Conservation (phyloP, 129 eudicot species). For the Solidago caesia region DNA sequence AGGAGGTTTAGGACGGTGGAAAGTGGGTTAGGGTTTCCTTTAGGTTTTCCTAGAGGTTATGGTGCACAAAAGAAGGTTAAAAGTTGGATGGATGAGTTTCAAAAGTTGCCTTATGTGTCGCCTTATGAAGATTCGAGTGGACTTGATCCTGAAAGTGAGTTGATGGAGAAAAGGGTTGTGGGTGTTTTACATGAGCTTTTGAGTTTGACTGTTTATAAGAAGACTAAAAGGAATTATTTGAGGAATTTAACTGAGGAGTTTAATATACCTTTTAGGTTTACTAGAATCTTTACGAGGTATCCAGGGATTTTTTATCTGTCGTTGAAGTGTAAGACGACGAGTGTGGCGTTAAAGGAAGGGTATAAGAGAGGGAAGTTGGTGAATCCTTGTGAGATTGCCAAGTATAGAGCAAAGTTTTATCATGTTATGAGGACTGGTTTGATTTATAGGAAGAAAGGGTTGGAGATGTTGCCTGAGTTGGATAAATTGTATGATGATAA, state of each 20-base stretch:
- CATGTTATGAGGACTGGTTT: conserved; percentile 88
- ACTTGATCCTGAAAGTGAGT: conserved; percentile 69
- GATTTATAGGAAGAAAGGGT: conserved; percentile 66
- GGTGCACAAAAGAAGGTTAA: conserved; percentile 87
- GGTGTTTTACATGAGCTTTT: conserved; percentile 86
- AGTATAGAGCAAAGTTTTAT: conserved; percentile 69
- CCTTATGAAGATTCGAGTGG: conserved; percentile 78
- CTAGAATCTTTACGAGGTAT: conserved; percentile 76
- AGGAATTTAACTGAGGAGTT: conserved; percentile 73
- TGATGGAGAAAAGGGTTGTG: conserved; percentile 89
- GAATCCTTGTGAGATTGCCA: conserved; percentile 54
- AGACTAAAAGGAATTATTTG: conserved; percentile 78
- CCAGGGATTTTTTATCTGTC: conserved; percentile 89
- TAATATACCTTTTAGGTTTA: conserved; percentile 76
- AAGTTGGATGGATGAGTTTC: conserved; percentile 97
- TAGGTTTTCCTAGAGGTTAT: conserved; percentile 83
- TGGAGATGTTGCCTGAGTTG: conserved; percentile 54
- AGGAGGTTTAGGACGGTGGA: conserved; percentile 55
- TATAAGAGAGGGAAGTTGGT: conserved; percentile 69
- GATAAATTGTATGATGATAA: conserved; percentile 40
- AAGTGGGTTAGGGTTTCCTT: conserved; percentile 52
- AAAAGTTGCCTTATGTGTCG: conserved; percentile 74
- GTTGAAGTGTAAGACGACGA: conserved; percentile 84
- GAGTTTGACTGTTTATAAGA: conserved; percentile 78
- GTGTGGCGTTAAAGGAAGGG: conserved; percentile 82